phyloP scores from a whole-genome alignment of 75 land plant genomes.

The Ceratopteris richardii region DNA sequence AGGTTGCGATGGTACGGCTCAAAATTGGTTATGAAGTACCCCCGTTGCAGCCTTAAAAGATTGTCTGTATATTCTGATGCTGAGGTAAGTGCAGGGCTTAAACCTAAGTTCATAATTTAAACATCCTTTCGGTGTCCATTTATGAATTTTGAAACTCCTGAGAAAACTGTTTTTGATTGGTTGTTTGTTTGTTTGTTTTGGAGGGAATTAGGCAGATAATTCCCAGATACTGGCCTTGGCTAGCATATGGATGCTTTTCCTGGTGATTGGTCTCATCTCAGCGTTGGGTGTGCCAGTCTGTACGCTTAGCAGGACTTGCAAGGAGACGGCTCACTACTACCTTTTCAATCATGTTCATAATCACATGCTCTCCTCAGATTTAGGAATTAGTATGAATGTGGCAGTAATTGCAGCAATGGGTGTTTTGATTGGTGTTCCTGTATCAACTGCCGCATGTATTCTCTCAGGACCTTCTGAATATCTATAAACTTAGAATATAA shows the following conservation, averaged over 20 bases:
- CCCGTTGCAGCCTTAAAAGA: slow-evolving; percentile 82
- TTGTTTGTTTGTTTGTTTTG: background rate
- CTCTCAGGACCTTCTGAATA: background rate
- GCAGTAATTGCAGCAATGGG: slow-evolving; percentile 43
- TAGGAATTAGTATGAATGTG: slow-evolving; percentile 28
- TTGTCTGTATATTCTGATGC: slow-evolving; percentile 92
- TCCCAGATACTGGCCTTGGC: slow-evolving; percentile 72
- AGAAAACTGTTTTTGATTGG: too few species aligned
- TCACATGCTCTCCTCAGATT: slow-evolving; percentile 18
- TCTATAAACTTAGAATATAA: too few species aligned
- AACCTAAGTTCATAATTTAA: background rate
- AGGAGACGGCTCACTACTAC: slow-evolving; percentile 23
- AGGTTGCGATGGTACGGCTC: slow-evolving; percentile 86
- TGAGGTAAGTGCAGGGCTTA: slow-evolving; percentile 39
- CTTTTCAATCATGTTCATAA: slow-evolving; percentile 8
- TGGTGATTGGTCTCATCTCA: slow-evolving; percentile 43
- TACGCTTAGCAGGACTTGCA: slow-evolving; percentile 28
- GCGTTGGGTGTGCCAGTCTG: slow-evolving; percentile 49
- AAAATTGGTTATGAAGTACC: slow-evolving; percentile 81
- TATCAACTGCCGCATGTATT: slow-evolving; percentile 70
- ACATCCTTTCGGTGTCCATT: background rate
- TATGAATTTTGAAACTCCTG: background rate
- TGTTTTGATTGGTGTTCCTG: slow-evolving; percentile 55
- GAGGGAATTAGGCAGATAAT: slow-evolving; percentile 73
- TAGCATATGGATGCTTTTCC: slow-evolving; percentile 59